Evolutionary conservation across 2,329 filamentous ascomycete species (phyloP).

Genomic region (Neurospora sp.): DNA sequence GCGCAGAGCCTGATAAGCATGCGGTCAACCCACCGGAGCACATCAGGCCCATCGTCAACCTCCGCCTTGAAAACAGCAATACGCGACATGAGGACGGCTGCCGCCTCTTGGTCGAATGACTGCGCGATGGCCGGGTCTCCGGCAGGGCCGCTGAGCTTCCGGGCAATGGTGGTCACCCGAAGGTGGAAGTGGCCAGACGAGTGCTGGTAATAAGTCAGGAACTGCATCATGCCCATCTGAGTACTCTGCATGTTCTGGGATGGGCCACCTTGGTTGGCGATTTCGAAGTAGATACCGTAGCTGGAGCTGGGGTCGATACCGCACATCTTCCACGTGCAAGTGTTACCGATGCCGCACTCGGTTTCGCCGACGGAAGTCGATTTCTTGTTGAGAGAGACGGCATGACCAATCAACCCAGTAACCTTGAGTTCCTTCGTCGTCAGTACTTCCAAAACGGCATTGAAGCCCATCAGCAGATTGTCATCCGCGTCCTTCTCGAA

Average conservation of each 20-base stretch:
- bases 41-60: conserved; percentile 96
- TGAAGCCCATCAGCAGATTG: conserved; percentile 96
- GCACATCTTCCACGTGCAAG: conserved; percentile 99
- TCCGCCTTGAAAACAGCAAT: conserved; percentile 99
- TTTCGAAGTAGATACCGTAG: conserved; percentile 96
- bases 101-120: conserved; percentile 96
- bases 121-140: conserved; percentile 92
- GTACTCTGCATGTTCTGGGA: conserved; percentile 75
- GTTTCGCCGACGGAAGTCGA: conserved; percentile 95
- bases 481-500: conserved; percentile 96
- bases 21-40: conserved; percentile 92
- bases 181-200: conserved; percentile 94
- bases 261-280: conserved; percentile 84
- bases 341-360: conserved; percentile 96
- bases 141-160: conserved; percentile 83
- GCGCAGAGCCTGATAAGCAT: conserved; percentile 98
- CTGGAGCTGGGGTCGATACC: conserved; percentile 89
- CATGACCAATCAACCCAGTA: conserved; percentile 92
- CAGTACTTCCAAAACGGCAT: conserved; percentile 86
- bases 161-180: conserved; percentile 85
- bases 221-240: conserved; percentile 94
- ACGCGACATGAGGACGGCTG: conserved; percentile 95
- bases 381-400: conserved; percentile 95
- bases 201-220: conserved; percentile 97
- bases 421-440: conserved; percentile 98